Conservation (phyloP, 768 basidiomycete genomes). For the Suillus spraguei region DNA sequence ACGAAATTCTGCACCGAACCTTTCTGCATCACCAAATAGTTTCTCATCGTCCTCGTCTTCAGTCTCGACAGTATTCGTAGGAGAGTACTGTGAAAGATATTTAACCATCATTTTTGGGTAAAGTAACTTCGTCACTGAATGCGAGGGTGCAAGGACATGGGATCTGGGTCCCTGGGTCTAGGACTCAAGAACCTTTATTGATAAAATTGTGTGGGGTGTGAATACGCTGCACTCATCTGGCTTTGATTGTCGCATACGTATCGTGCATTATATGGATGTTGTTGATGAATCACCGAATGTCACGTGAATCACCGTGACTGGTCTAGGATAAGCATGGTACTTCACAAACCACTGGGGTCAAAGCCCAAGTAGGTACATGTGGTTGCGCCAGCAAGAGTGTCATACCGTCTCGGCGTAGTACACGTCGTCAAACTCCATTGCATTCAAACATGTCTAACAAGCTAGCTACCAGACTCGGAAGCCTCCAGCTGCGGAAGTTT, state of each 20-base stretch:
- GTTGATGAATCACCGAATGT: neutral
- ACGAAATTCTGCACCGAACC: neutral
- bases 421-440: no score
- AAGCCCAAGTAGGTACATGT: no score
- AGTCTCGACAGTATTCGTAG: neutral
- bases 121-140: neutral
- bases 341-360: no score
- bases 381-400: no score
- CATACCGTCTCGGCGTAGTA: no score
- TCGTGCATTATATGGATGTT: neutral
- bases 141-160: neutral
- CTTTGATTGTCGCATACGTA: neutral
- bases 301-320: no score
- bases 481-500: no score
- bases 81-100: constrained; percentile 1
- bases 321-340: no score
- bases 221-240: no score
- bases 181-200: neutral
- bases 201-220: neutral
- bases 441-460: no score
- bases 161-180: no score
- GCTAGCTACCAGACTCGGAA: no score
- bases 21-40: neutral
- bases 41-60: neutral
- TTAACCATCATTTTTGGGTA: neutral